phyloP scores from a whole-genome alignment of 2,329 filamentous ascomycete species.

The Cyphellophora europaea region DNA sequence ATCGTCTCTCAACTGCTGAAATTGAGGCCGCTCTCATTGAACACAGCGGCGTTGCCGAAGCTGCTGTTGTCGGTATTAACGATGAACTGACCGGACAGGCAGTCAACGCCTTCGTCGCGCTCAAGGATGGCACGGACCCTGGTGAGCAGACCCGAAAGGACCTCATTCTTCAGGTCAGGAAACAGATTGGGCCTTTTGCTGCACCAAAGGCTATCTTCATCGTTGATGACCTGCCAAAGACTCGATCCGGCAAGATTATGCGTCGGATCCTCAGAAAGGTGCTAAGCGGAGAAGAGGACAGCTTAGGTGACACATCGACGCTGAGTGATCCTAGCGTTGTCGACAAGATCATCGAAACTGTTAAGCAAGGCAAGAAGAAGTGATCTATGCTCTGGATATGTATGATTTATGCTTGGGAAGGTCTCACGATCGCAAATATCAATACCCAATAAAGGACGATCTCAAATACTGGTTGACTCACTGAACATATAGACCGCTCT shows the following conservation, averaged over 20 bases:
- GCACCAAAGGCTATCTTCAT: conserved; percentile 89
- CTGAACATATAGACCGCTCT: too few relatives aligned
- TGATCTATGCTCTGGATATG: too few relatives aligned
- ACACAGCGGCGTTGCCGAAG: conserved; percentile 81
- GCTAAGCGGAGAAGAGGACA: conserved; percentile 90
- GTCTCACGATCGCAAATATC: too few relatives aligned
- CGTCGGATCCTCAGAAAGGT: conserved; percentile 95
- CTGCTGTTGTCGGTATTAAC: conserved; percentile 83
- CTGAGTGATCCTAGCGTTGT: conserved; percentile 84
- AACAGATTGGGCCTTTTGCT: conserved; percentile 94
- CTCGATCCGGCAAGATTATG: conserved; percentile 98
- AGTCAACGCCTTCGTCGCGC: conserved; percentile 89
- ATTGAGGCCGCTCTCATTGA: conserved; percentile 96
- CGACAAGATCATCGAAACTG: conserved; percentile 74
- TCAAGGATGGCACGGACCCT: conserved; percentile 74
- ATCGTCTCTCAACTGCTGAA: conserved; percentile 91
- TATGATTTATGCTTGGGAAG: too few relatives aligned
- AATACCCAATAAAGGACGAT: too few relatives aligned
- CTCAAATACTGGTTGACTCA: too few relatives aligned
- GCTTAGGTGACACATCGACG: conserved; percentile 85
- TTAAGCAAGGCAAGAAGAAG: conserved; percentile 47
- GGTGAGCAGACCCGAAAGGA: conserved; percentile 83
- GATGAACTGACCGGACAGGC: conserved; percentile 96
- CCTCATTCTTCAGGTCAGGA: conserved; percentile 85
- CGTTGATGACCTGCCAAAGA: conserved; percentile 93